Evolutionary conservation across 2,329 filamentous ascomycete genomes (phyloP).

Genomic region (Sclerotinia subarctica): DNA sequence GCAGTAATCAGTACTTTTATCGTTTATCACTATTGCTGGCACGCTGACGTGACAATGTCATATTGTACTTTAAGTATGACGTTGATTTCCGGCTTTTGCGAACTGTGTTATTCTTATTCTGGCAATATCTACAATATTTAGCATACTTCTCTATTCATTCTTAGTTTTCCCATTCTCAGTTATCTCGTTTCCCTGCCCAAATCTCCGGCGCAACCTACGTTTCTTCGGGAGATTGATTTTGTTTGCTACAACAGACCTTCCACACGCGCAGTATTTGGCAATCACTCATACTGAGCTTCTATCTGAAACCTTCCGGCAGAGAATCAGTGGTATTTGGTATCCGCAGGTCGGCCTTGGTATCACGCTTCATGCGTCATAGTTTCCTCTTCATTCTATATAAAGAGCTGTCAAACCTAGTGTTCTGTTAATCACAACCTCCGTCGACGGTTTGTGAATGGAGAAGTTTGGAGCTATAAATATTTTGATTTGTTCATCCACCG

Average conservation of each 20-base stretch:
- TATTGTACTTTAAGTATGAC: conserved; percentile 2
- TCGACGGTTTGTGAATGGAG: background rate
- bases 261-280: background rate
- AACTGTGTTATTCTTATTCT: background rate
- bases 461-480: background rate
- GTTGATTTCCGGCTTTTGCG: background rate
- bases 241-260: background rate
- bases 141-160: background rate
- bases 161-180: background rate
- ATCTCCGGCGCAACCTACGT: background rate
- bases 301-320: background rate
- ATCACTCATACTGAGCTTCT: background rate
- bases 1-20: conserved; percentile 12
- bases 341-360: background rate
- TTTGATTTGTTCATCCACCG: background rate
- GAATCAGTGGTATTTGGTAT: background rate
- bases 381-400: background rate
- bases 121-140: background rate
- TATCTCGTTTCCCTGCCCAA: background rate
- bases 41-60: background rate
- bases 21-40: background rate
- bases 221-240: background rate
- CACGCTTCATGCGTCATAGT: background rate
- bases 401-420: background rate
- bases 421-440: background rate